These are phyloP conservation scores for Scutellaria galericulata DNA, from an alignment of 257 asterid species.

Conservation along the genomic window DNA sequence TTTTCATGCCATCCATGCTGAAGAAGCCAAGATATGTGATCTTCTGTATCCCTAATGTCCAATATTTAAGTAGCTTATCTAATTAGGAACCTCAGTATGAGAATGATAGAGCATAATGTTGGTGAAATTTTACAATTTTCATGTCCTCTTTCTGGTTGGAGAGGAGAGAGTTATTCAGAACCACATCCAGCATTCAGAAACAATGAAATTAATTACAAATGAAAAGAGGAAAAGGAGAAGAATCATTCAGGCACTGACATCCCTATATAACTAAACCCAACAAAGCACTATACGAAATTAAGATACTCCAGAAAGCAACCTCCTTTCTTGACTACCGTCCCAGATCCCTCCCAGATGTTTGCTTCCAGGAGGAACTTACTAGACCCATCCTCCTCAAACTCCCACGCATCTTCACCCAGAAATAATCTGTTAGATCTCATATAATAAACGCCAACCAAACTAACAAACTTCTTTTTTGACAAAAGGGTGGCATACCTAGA, in stretches of 20 bases:
- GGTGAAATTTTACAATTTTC: conserved; percentile 17
- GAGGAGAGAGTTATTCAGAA: conserved; percentile 22
- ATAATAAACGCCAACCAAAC: conserved; percentile 4
- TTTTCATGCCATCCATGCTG: conserved; percentile 94
- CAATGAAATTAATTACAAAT: conserved; percentile 12
- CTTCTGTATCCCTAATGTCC: conserved; percentile 90
- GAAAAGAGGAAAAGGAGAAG: neutral
- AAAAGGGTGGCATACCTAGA: neutral
- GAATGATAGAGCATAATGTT: conserved; percentile 23
- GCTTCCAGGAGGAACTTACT: conserved; percentile 23
- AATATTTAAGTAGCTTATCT: conserved; percentile 32
- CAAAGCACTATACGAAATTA: conserved; percentile 8
- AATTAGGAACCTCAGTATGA: conserved; percentile 25
- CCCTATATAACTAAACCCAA: conserved; percentile 20
- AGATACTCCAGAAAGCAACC: conserved; percentile 20
- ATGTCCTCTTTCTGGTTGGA: conserved; percentile 21
- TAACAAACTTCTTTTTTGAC: neutral
- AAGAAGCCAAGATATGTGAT: conserved; percentile 98
- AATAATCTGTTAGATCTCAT: conserved; percentile 14
- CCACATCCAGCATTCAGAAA: conserved; percentile 10
- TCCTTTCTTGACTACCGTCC: conserved; percentile 8
- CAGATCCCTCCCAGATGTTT: conserved; percentile 13
- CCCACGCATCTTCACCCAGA: conserved; percentile 29
- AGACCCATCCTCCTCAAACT: conserved; percentile 29
- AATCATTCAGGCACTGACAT: neutral